A percentile compares a stretch with the other conserved stretches of the same genome.
These are phyloP conservation scores for Fragosphaeria purpurea DNA, from an alignment of 2,329 filamentous ascomycete species.

Conservation along the genomic window DNA sequence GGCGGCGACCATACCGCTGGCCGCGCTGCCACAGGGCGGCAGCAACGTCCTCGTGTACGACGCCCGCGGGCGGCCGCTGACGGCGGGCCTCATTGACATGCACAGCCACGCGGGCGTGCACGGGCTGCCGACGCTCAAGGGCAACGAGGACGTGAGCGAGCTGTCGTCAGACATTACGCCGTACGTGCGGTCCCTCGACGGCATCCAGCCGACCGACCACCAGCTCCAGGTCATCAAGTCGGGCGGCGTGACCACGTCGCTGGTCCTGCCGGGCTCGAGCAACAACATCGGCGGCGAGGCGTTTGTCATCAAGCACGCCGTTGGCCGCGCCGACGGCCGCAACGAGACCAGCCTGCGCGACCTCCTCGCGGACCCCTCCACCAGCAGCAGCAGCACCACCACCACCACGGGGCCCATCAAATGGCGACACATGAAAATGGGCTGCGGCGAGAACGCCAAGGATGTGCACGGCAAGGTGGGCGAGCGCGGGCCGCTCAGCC, in stretches of 20 bases:
- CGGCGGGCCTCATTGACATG: constrained; percentile 60
- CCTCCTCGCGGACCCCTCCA: constrained; percentile 55
- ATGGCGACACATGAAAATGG: constrained; percentile 64
- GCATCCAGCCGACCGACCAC: constrained; percentile 50
- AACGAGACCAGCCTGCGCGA: constrained; percentile 52
- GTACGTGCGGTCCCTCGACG: constrained; percentile 57
- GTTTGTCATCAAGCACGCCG: constrained; percentile 56
- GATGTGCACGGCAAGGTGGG: constrained; percentile 46
- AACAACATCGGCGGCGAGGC: constrained; percentile 67
- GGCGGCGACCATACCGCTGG: no score
- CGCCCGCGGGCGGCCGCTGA: constrained; percentile 51
- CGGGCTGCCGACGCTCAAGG: constrained; percentile 41
- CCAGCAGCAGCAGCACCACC: constrained; percentile 24
- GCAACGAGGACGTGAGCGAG: constrained; percentile 54
- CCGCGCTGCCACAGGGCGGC: background rate
- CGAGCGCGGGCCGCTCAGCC: constrained; percentile 43
- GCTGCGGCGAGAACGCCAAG: constrained; percentile 62
- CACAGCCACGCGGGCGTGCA: constrained; percentile 56
- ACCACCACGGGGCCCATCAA: no score
- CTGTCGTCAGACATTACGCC: constrained; percentile 54
- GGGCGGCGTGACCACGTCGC: constrained; percentile 59
- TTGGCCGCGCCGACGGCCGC: constrained; percentile 50
- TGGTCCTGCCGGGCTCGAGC: constrained; percentile 56
- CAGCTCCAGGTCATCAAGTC: constrained; percentile 61
- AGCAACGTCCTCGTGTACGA: constrained; percentile 20